phyloP scores from a whole-genome alignment of 352 stramenopile species.

The Phytophthora tentaculata region DNA sequence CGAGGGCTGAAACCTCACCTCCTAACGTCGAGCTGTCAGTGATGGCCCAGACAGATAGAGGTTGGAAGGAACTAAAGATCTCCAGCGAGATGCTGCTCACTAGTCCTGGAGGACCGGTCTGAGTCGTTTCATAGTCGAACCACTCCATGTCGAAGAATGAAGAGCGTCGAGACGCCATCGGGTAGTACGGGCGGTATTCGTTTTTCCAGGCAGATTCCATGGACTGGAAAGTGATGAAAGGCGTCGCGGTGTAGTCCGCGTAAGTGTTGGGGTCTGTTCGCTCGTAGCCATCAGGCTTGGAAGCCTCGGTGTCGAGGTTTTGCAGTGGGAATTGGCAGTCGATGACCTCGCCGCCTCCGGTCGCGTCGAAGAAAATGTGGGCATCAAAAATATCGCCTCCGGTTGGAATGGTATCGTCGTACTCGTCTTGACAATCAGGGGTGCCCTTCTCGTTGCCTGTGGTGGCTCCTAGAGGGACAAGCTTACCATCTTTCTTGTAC shows the following conservation, averaged over 20 bases:
- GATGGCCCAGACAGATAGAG: slow-evolving; percentile 78
- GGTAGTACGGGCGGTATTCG: slow-evolving; percentile 90
- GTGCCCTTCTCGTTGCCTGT: slow-evolving; percentile 28
- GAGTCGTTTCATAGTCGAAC: slow-evolving; percentile 71
- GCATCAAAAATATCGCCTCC: slow-evolving; percentile 73
- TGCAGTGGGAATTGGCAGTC: slow-evolving; percentile 86
- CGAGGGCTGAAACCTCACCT: slow-evolving; percentile 38
- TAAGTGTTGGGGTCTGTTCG: slow-evolving; percentile 59
- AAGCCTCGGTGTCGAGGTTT: slow-evolving; percentile 61
- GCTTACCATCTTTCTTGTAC: slow-evolving; percentile 47
- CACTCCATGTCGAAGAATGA: slow-evolving; percentile 91
- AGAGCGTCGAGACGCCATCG: slow-evolving; percentile 77
- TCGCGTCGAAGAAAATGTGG: slow-evolving; percentile 83
- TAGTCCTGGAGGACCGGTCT: slow-evolving; percentile 52
- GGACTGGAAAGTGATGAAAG: slow-evolving; percentile 67
- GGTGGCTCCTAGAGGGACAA: slow-evolving; percentile 45
- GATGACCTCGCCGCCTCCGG: slow-evolving; percentile 64
- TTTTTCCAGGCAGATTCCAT: slow-evolving; percentile 61
- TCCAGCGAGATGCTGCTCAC: slow-evolving; percentile 57
- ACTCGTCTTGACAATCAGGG: slow-evolving; percentile 47
- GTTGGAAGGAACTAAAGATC: slow-evolving; percentile 75
- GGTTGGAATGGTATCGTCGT: slow-evolving; percentile 55
- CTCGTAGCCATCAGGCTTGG: slow-evolving; percentile 50
- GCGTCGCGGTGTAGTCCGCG: slow-evolving; percentile 43
- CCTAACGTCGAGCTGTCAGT: slow-evolving; percentile 40